These are phyloP conservation scores for Nemania diffusa DNA, from an alignment of 2,329 filamentous ascomycete species.

Conservation along the genomic window DNA sequence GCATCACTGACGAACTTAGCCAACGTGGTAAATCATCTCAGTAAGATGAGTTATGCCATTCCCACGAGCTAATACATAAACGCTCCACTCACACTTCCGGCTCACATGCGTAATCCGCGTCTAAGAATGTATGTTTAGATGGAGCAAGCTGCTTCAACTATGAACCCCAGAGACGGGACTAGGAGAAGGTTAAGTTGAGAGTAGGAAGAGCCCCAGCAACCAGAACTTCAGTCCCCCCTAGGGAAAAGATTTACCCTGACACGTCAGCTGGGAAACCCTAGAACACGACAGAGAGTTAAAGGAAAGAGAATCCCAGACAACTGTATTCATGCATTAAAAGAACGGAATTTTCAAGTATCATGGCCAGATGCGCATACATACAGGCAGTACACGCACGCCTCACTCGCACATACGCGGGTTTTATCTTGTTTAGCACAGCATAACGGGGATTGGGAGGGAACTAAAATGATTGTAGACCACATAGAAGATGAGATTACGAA, in stretches of 20 bases:
- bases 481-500: not conserved
- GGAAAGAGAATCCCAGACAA: not conserved
- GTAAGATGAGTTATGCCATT: too few relatives aligned
- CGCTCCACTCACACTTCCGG: not conserved
- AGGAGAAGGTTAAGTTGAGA: not conserved
- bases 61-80: not conserved
- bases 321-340: not conserved
- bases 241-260: not conserved
- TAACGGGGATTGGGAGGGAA: not conserved
- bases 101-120: not conserved
- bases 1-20: too few relatives aligned
- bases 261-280: not conserved
- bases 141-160: too few relatives aligned
- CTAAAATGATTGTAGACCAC: not conserved
- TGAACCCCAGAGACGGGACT: too few relatives aligned
- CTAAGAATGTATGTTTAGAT: not conserved
- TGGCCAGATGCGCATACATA: not conserved
- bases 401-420: not conserved
- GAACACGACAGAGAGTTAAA: not conserved
- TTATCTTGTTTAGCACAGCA: not conserved
- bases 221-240: not conserved
- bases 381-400: not conserved
- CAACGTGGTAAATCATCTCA: too few relatives aligned
- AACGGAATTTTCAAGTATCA: not conserved
- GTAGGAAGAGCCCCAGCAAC: not conserved